Conservation (phyloP, 805 yeast genomes). For the Schizosaccharomyces cryophilus region DNA sequence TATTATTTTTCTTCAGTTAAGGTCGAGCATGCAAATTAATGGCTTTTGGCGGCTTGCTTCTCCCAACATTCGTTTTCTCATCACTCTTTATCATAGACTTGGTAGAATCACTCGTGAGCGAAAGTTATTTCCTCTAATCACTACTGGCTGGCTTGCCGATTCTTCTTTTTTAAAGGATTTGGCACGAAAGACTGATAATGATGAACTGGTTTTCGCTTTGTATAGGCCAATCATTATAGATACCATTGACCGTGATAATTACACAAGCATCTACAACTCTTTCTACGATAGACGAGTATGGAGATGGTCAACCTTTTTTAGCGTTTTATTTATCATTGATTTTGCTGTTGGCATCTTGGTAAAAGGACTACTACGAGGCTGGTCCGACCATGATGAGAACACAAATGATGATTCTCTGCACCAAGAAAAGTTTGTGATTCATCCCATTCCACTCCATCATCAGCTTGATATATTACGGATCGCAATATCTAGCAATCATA, state of each 20-base stretch:
- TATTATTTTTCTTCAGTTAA: not conserved
- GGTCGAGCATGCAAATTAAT: not conserved
- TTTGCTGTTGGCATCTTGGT: not conserved
- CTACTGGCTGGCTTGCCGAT: not conserved
- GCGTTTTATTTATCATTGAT: not conserved
- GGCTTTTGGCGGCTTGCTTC: not conserved
- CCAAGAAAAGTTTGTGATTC: not conserved
- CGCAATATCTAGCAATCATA: not conserved
- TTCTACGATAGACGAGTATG: not conserved
- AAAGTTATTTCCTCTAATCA: not conserved
- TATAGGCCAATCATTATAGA: not conserved
- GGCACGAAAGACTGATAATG: not conserved
- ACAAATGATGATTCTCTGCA: not conserved
- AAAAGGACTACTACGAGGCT: not conserved
- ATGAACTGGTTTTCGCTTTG: not conserved
- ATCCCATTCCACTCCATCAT: not conserved
- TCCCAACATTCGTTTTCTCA: not conserved
- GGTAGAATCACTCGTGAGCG: not conserved
- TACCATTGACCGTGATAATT: not conserved
- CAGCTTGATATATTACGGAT: not conserved
- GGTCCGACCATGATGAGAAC: not conserved
- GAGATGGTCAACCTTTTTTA: not conserved
- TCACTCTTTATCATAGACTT: not conserved
- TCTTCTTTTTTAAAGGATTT: not conserved
- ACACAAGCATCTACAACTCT: not conserved